These are phyloP conservation scores for Mycocentrospora acerina DNA, from an alignment of 2,329 filamentous ascomycete genomes.

Conservation along the genomic window DNA sequence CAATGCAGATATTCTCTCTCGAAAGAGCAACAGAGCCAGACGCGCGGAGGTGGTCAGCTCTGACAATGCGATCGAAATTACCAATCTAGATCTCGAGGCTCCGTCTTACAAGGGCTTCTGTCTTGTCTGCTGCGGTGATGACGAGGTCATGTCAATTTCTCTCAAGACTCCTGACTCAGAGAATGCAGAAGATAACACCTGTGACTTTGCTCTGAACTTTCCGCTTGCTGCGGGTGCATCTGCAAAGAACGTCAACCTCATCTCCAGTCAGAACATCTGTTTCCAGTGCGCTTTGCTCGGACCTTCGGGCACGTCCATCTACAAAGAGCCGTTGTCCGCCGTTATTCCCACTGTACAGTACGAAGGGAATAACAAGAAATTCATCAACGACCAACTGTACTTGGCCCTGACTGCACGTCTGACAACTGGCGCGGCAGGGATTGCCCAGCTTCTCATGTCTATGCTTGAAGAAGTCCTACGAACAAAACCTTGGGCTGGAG, in stretches of 20 bases:
- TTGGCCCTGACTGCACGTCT: slow-evolving; percentile 33
- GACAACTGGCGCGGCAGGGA: slow-evolving; percentile 29
- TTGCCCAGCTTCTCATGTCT: slow-evolving; percentile 36
- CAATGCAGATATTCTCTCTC: slow-evolving; percentile 35
- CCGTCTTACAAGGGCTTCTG: slow-evolving; percentile 31
- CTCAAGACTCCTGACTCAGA: slow-evolving; percentile 27
- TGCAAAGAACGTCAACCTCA: slow-evolving; percentile 21
- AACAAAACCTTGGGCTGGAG: slow-evolving; percentile 33
- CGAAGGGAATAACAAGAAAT: slow-evolving; percentile 31
- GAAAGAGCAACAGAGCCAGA: slow-evolving; percentile 35
- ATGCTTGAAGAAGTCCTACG: slow-evolving; percentile 27
- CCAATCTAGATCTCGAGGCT: slow-evolving; percentile 27
- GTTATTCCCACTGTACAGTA: slow-evolving; percentile 33
- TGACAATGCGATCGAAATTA: slow-evolving; percentile 14
- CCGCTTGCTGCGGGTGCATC: slow-evolving; percentile 34
- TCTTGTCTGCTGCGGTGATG: slow-evolving; percentile 34
- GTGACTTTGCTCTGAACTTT: slow-evolving; percentile 38
- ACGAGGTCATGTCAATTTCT: slow-evolving; percentile 38
- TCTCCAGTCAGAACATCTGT: slow-evolving; percentile 38
- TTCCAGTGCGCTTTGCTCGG: slow-evolving; percentile 36
- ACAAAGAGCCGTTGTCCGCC: slow-evolving; percentile 30
- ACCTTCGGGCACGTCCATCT: slow-evolving; percentile 28
- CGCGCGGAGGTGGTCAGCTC: slow-evolving; percentile 26
- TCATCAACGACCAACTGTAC: slow-evolving; percentile 38
- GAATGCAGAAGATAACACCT: slow-evolving; percentile 30